A percentile compares a stretch with the other conserved stretches of the same genome.
phyloP scores from a whole-genome alignment of 106 monocot genomes.

The Gastrodia elata region DNA sequence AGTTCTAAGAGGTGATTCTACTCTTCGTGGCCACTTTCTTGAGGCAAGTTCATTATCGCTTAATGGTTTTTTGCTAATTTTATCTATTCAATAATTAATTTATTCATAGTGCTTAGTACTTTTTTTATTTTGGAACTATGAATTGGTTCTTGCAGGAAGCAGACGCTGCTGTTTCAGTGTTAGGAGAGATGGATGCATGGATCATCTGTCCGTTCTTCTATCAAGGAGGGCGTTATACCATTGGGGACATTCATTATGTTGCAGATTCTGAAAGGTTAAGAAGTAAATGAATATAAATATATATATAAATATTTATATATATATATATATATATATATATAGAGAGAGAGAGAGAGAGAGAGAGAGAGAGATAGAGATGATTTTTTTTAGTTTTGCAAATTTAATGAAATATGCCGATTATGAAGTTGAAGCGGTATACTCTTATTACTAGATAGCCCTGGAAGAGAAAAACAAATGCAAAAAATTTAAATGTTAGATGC shows the following conservation, averaged over 20 bases:
- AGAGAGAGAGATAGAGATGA: too few relatives aligned
- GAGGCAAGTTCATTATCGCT: constrained; percentile 33
- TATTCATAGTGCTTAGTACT: neutral
- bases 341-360: too few relatives aligned
- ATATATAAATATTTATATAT: neutral
- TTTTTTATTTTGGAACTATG: neutral
- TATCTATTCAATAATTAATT: neutral
- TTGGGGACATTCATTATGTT: constrained; percentile 87
- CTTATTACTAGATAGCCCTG: too few relatives aligned
- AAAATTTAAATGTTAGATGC: too few relatives aligned
- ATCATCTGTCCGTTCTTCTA: constrained; percentile 95
- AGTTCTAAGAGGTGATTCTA: constrained; percentile 95
- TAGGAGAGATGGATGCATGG: constrained; percentile 99
- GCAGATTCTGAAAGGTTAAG: constrained; percentile 73
- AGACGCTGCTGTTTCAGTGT: constrained; percentile 76
- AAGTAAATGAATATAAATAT: neutral
- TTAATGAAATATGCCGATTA: too few relatives aligned
- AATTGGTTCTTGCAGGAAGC: constrained; percentile 49
- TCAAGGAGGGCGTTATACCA: constrained; percentile 93
- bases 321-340: neutral
- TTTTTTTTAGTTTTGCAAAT: too few relatives aligned
- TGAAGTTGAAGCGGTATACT: too few relatives aligned
- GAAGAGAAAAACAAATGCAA: too few relatives aligned
- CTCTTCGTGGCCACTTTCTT: constrained; percentile 97
- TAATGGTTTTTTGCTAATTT: constrained; percentile 4